Evolutionary conservation across 305 asterid genomes (phyloP).

Genomic region (Fraxinus nigra): DNA sequence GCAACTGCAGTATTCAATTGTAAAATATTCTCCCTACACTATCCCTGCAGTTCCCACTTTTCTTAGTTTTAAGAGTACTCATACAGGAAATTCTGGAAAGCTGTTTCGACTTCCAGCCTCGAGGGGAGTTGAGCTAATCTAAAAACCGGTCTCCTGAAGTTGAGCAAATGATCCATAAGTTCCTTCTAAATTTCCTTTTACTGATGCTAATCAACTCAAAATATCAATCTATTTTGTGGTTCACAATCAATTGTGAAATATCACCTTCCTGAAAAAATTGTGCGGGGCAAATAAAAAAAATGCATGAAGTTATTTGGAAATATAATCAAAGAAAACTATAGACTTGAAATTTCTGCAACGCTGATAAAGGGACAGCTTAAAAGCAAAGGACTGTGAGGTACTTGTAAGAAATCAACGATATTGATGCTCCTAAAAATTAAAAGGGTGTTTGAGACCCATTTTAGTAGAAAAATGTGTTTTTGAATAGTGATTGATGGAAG

Average conservation of each 20-base stretch:
- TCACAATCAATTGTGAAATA: not conserved
- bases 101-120: not conserved
- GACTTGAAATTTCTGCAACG: not conserved
- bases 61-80: not conserved
- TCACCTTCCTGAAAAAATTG: not conserved
- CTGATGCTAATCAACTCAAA: not conserved
- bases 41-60: not conserved
- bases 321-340: not conserved
- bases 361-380: not conserved
- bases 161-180: not conserved
- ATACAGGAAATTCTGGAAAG: not conserved
- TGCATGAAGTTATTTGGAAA: not conserved
- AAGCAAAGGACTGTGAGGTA: not conserved
- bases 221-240: not conserved
- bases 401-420: not conserved
- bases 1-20: not conserved
- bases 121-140: not conserved
- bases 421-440: conserved; percentile 13
- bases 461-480: too few species aligned
- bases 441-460: too few species aligned
- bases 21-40: not conserved
- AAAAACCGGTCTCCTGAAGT: not conserved
- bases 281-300: not conserved
- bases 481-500: too few species aligned
- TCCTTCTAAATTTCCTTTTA: not conserved